These are phyloP conservation scores for Arachis stenosperma DNA, from an alignment of 306 rosid genomes.

Conservation along the genomic window DNA sequence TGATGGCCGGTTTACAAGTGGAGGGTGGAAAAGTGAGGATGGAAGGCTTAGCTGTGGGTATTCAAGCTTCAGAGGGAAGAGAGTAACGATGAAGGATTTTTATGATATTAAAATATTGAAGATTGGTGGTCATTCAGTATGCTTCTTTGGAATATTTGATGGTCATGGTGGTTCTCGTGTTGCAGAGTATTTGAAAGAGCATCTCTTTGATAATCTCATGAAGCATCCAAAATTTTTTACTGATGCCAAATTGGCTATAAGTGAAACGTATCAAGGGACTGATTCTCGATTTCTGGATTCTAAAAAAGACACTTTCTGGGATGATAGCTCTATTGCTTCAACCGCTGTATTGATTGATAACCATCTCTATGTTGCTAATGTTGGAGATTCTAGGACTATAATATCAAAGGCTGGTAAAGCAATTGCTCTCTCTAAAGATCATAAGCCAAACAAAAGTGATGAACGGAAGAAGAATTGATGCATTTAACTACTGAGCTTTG, in stretches of 20 bases:
- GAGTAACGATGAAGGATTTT: no score
- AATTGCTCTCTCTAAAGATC: constrained; percentile 93
- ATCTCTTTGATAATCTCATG: constrained; percentile 90
- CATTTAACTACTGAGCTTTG: no score
- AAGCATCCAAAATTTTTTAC: constrained; percentile 87
- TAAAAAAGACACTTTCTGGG: constrained; percentile 80
- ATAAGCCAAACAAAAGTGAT: constrained; percentile 84
- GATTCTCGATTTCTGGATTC: constrained; percentile 85
- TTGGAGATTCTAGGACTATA: neutral
- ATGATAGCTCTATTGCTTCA: constrained; percentile 98
- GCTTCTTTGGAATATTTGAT: no score
- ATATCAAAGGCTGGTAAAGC: constrained; percentile 91
- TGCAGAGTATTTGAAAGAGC: constrained; percentile 44
- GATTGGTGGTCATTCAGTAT: no score
- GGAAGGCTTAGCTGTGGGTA: no score
- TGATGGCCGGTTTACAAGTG: no score
- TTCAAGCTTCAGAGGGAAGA: no score
- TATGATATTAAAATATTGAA: no score
- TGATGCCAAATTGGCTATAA: constrained; percentile 88
- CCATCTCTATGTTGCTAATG: constrained; percentile 32
- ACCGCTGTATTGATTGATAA: constrained; percentile 52
- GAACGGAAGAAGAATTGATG: no score
- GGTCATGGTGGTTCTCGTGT: no score
- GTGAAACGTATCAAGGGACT: constrained; percentile 87
- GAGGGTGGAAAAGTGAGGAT: no score